Evolutionary conservation across 1,284 basidiomycete species (phyloP), one percentile per base, ranked within the genome.

Genomic region (Termitomyces sp.): DNA sequence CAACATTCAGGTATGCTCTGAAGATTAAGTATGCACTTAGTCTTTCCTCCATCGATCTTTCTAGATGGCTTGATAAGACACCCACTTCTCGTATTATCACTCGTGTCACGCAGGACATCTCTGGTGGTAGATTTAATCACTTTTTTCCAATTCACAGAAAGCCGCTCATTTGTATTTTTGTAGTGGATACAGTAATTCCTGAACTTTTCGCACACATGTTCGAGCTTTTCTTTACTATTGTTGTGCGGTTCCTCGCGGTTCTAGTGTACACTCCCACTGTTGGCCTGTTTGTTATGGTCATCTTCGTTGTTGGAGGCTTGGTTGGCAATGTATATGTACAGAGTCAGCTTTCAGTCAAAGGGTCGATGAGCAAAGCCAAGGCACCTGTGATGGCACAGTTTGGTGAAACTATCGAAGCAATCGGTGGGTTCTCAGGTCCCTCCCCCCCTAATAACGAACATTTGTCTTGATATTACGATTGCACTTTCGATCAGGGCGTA

Each of bases 291-390:
- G 66, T 63, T 15, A 17, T 68, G 4, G 21, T 64, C 5, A 62
- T 69, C 8, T 68, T 63, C 1, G 49, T 60, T 2, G 9, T 70
- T 24, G 70, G 69, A 9, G 64, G 66, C n/a, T 65, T 64, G 61
- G 62, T 67, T 52, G 70, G 70, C 8, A 73, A 72, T 49, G 64
- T 84, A 38, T 84, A 83, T 63, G 86, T 91, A 63, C 81, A 82
- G 61, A 82, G 83, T 13, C 88, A 91, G 65, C 71, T 90, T 26
- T 80, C 83, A 7, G 84, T 90, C 47, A 92, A 91, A 64, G 76
- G 84, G 12, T 81, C 86, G 64, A 83, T 84, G 83, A 82, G 78
- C 40, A 88, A 86, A 65, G 79, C 83, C 9, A 78, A 77, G 59
- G 76, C 82, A 7, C 86, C 86, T 0, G 78, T 90, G 7, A 73